Evolutionary conservation across 2,329 filamentous ascomycete genomes (phyloP), one percentile per base, ranked within the genome.

Genomic region (Thelonectria olida): DNA sequence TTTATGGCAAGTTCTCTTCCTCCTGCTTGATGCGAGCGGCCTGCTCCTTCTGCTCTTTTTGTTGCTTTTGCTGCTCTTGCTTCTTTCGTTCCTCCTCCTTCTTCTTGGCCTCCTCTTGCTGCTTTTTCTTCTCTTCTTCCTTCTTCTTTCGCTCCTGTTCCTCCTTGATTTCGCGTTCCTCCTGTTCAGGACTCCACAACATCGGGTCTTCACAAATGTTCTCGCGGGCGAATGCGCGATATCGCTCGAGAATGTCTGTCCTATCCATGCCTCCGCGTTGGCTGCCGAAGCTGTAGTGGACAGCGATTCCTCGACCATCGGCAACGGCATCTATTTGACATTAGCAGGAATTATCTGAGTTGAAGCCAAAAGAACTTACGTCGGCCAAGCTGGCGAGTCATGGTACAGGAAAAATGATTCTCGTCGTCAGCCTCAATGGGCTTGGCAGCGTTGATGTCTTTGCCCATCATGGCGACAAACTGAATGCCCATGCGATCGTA

Each of bases 201-300:
- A 76, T 74, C 7, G 70, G 71, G 0, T 59, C 53, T 8, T 57
- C 50, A 61, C 85, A 88, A 15, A 85, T 78, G 20, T 78, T 80
- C 65, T 87, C 83, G 36, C 79, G 75, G 0, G 85, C 85, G 72
- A 83, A 87, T 2, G 79, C 76, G 13, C 80, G 77, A 68, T 86
- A 88, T 28, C 85, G 76, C 36, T 81, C 78, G 8, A 88, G 73
- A 15, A 87, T 74, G 66, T 88, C 85, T 0, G 85, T 87, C 51
- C 76, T 74, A n/a, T 80, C 78, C 55, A 87, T 74, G 5, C 76
- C 73, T 17, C 31, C 53, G 17, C 67, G 65, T 61, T 81, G 78
- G 7, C 76, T 76, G 10, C 73, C 76, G 54, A 84, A 84, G 61
- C 80, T 81, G 66, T 84, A 87, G 70, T 88, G 85, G 5, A 80